Evolutionary conservation across 2,329 filamentous ascomycete genomes (phyloP), one percentile per base, ranked within the genome.

Genomic region (Pseudofabraea citricarpa): DNA sequence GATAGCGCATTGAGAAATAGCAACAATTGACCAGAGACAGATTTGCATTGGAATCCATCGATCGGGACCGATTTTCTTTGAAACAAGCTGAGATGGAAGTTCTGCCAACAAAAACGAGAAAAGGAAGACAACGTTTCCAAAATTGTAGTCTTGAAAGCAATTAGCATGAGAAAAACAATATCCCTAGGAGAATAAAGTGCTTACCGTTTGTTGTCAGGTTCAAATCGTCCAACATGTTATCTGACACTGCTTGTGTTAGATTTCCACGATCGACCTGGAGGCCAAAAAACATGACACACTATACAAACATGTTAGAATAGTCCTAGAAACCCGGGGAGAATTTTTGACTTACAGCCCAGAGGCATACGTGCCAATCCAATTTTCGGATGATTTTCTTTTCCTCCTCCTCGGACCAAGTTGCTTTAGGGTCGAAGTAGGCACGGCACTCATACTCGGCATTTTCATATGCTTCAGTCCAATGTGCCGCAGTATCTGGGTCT

Each of bases 191-290:
- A 15, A 15, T 10, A 20, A 36, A 15, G 6, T 2, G 10, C 4
- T 3, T 16, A 36, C 32, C 18, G n/a, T 36, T 36, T 5, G 32
- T 36, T 5, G 9, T 26, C 40, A 49, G 43, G 4, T 59, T 50
- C 6, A 72, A 56, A 36, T 79, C 81, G 49, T 60, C 64, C 2
- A 85, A 64, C 64, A 85, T 71, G 46, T 79, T 81, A 56, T 82
- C 79, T 0, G 75, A 77, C 13, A 79, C 64, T 5, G 78, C 81
- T 54, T 79, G 78, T 4, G 49, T 46, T 8, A 83, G 66, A 53
- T 83, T 84, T 16, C 73, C 73, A 18, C 79, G 67, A 57, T 83
- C 78, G 19, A 81, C 64, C 49, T 83, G 75, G 4, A 83, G 65
- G 2, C 73, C 75, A 48, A 81, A 80, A 57, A 82, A 82, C 59